Evolutionary conservation across 768 basidiomycete genomes (phyloP).

Genomic region (Chalciporus pseudorubinellus): DNA sequence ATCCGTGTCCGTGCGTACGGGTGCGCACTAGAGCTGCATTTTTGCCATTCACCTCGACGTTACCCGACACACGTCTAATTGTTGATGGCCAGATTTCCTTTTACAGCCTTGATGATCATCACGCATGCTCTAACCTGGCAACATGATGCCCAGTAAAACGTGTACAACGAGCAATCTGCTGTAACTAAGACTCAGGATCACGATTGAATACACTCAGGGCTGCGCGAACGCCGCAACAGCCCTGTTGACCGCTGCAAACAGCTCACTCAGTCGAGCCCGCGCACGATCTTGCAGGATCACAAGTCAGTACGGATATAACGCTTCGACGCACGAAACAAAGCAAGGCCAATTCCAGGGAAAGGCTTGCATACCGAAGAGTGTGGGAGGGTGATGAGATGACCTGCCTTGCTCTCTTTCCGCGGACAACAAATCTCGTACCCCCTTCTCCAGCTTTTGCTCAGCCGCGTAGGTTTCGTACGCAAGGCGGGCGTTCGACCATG

Average conservation of each 20-base stretch:
- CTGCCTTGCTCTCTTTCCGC: conserved; percentile 34
- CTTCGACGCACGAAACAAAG: not conserved
- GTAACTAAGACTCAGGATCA: not conserved
- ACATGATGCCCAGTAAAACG: not conserved
- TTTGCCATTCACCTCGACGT: conserved; percentile 12
- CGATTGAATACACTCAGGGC: conserved; percentile 5
- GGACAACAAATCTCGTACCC: conserved; percentile 17
- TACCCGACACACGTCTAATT: conserved; percentile 11
- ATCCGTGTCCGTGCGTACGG: not conserved
- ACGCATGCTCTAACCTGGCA: too few relatives aligned
- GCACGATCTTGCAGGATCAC: conserved; percentile 18
- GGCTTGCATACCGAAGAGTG: conserved; percentile 24
- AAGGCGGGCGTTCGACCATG: conserved; percentile 29
- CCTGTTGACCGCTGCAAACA: conserved; percentile 27
- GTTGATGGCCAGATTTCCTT: conserved; percentile 25
- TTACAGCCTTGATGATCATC: conserved; percentile 13
- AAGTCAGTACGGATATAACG: conserved; percentile 15
- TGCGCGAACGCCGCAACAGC: conserved; percentile 25
- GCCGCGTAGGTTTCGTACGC: conserved; percentile 14
- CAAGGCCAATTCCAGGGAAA: not conserved
- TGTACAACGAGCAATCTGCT: not conserved
- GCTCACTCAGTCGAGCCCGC: conserved; percentile 20
- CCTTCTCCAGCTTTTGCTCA: conserved; percentile 12
- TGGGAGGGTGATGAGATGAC: conserved; percentile 22
- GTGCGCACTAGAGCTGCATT: conserved; percentile 6